Percentiles rank a stretch among this genome's conserved stretches.
Evolutionary conservation across 768 basidiomycete genomes (phyloP).

Genomic region (Mycena latifolia): DNA sequence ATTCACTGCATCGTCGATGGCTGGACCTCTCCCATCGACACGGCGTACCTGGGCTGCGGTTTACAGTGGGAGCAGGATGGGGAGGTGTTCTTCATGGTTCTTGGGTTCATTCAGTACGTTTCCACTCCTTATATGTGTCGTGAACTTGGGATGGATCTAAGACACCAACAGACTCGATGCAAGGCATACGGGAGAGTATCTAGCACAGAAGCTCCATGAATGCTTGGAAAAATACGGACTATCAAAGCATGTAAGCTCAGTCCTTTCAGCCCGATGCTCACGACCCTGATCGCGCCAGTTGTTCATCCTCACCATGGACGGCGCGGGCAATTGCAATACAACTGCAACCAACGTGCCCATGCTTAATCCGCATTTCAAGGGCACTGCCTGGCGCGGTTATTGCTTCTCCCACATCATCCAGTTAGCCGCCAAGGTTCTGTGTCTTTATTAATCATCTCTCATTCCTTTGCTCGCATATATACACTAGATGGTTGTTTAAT

Average conservation of each 20-base stretch:
- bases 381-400: slow-evolving; percentile 8
- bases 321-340: slow-evolving; percentile 3
- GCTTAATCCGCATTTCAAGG: slow-evolving; percentile 9
- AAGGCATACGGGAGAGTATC: slow-evolving; percentile 32
- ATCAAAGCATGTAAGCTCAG: slow-evolving; percentile 4
- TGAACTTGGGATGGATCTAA: neutral
- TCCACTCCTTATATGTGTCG: neutral
- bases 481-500: slow-evolving; percentile 9
- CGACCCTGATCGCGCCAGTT: neutral
- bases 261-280: neutral
- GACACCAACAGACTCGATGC: slow-evolving; percentile 17
- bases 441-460: neutral
- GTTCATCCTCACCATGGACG: slow-evolving; percentile 3
- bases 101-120: neutral
- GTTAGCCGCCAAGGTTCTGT: slow-evolving; percentile 2
- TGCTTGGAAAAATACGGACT: slow-evolving; percentile 19
- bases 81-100: neutral
- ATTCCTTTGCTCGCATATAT: neutral
- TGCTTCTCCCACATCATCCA: slow-evolving; percentile 13
- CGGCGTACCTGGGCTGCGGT: too few species aligned
- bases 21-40: too few species aligned
- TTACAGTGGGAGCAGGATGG: slow-evolving; percentile 33
- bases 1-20: slow-evolving; percentile 36
- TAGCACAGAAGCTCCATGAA: slow-evolving; percentile 21
- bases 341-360: neutral